Percentiles rank a stretch among this genome's conserved stretches.
These are phyloP conservation scores for Filobasidium floriforme DNA, from an alignment of 768 basidiomycete genomes.

Conservation along the genomic window DNA sequence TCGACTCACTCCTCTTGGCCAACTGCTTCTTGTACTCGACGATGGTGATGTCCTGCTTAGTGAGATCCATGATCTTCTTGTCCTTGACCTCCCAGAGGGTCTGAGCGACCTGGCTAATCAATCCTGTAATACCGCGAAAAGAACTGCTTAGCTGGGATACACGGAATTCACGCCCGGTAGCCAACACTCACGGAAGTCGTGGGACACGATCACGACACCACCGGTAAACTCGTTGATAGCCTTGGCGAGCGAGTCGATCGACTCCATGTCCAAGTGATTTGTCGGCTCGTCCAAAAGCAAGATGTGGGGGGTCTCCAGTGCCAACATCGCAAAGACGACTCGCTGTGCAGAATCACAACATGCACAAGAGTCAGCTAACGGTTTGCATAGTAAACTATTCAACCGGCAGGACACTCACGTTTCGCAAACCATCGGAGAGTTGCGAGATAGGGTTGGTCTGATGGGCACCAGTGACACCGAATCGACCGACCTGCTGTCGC, in stretches of 20 bases:
- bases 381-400: not conserved
- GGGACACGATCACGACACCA: conserved; percentile 97
- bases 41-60: conserved; percentile 83
- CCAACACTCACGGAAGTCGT: conserved; percentile 84
- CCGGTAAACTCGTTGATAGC: conserved; percentile 97
- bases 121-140: conserved; percentile 49
- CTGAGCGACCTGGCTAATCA: conserved; percentile 95
- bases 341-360: conserved; percentile 45
- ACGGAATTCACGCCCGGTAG: not conserved
- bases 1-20: conserved; percentile 62
- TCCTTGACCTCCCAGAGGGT: conserved; percentile 98
- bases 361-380: conserved; percentile 7
- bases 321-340: conserved; percentile 90
- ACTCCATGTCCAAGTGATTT: conserved; percentile 95
- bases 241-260: conserved; percentile 87
- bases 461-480: conserved; percentile 88
- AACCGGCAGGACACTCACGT: conserved; percentile 49
- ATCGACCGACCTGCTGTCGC: conserved; percentile 88
- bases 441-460: conserved; percentile 91
- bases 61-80: conserved; percentile 83
- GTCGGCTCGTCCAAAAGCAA: conserved; percentile 65
- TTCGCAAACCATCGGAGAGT: conserved; percentile 89
- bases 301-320: conserved; percentile 97
- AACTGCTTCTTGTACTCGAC: conserved; percentile 82
- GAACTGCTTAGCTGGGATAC: not conserved